Percentiles rank a stretch among this genome's conserved stretches.
These are phyloP conservation scores for Hibiscus mutabilis DNA, from an alignment of 345 rosid genomes.

Conservation along the genomic window DNA sequence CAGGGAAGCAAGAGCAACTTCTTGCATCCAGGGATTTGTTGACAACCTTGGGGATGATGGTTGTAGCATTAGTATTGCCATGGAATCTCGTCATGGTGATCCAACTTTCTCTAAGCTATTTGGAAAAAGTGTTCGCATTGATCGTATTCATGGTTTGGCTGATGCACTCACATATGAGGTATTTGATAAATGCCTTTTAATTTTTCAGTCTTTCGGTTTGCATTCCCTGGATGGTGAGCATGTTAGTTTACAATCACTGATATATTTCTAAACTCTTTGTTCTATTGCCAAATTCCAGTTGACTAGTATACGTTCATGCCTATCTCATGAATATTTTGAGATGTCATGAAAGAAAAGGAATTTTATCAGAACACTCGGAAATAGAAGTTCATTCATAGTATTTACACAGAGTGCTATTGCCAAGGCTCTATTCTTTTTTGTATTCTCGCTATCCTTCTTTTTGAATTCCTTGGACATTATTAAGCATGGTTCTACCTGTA, in stretches of 20 bases:
- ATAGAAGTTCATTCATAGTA: conserved; percentile 1
- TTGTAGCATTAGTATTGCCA: conserved; percentile 80
- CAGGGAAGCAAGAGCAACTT: conserved; percentile 82
- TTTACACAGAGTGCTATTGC: not conserved
- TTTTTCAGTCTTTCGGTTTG: not conserved
- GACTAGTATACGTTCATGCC: too few relatives aligned
- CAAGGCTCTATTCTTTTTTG: not conserved
- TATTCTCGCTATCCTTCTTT: not conserved
- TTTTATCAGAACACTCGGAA: not conserved
- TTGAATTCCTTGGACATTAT: too few relatives aligned
- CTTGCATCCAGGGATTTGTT: conserved; percentile 89
- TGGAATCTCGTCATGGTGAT: conserved; percentile 97
- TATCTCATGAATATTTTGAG: too few relatives aligned
- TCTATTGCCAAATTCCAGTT: too few relatives aligned
- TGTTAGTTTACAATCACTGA: too few relatives aligned
- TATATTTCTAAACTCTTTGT: too few relatives aligned
- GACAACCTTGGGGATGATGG: conserved; percentile 93
- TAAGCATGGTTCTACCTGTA: not conserved
- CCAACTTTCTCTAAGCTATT: conserved; percentile 93
- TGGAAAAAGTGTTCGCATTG: conserved; percentile 84
- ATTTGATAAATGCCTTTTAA: conserved; percentile 10
- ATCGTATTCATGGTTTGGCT: conserved; percentile 86
- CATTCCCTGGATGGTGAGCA: not conserved
- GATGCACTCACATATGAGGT: conserved; percentile 97
- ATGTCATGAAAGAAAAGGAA: too few relatives aligned